Evolutionary conservation across 2,329 filamentous ascomycete genomes (phyloP), one percentile per base, ranked within the genome.

Genomic region (Tolypocladium pustulatum): DNA sequence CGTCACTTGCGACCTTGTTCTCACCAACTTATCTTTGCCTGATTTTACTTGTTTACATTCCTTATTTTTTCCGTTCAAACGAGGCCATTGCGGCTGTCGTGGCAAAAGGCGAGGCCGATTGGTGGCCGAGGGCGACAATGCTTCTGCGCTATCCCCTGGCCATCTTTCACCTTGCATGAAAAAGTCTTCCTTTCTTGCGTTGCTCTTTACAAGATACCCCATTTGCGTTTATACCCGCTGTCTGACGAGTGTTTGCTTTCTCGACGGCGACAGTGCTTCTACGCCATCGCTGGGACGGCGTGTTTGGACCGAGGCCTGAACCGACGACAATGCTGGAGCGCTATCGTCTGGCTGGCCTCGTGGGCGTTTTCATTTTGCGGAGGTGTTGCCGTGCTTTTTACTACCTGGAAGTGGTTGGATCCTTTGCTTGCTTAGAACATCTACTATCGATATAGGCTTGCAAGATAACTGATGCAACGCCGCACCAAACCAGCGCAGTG

Each of bases 251-350:
- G 30, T 65, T 64, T 61, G 49, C 58, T 59, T 64, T 67, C 74
- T 80, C 77, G 78, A 77, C 77, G 75, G 77, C 75, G 76, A 80
- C 69, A 80, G 78, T 80, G 78, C 78, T 78, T 62, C 69, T 80
- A 79, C 78, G 78, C 78, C 78, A 80, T 80, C 73, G 76, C 76
- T 76, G 76, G 75, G 78, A 79, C 76, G 77, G 77, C 72, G 77
- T 75, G 73, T 78, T 75, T 74, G 70, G 71, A 78, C 76, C 74
- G 77, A 76, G 76, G 65, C 69, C 67, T 65, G 66, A 62, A 61
- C 66, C 46, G 70, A 72, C 77, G 78, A 81, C 72, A 81, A 81
- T 81, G 79, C 79, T 74, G 56, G 60, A 74, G 73, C 79, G 79
- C 79, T 81, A 81, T 81, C 76, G 78, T 71, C 34, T 63, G 66